A percentile compares a stretch with the other conserved stretches of the same genome.
Conservation (phyloP, 73 alveolate genomes). For the Paramecium tetraurelia region DNA sequence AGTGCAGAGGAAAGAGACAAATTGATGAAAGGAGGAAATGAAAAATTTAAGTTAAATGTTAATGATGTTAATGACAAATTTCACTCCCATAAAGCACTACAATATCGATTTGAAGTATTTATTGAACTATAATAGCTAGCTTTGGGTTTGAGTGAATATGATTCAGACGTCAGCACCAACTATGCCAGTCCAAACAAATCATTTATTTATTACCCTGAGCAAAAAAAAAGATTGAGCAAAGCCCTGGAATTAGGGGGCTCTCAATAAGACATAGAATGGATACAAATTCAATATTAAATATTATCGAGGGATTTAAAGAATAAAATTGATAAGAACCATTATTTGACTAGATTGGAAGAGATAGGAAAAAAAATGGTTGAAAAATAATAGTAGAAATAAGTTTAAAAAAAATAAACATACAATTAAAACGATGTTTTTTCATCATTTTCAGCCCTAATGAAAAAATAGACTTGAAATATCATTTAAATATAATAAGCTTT, state of each 20-base stretch:
- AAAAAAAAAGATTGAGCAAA: neutral
- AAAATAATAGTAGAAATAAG: neutral
- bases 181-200: constrained; percentile 16
- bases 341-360: neutral
- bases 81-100: neutral
- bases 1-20: neutral
- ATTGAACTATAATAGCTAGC: neutral
- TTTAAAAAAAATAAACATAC: neutral
- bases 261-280: neutral
- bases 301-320: neutral
- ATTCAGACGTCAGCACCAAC: neutral
- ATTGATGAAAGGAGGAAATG: neutral
- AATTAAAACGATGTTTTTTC: neutral
- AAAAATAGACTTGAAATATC: neutral
- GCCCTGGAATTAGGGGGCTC: neutral
- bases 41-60: neutral
- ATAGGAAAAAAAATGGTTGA: neutral
- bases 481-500: neutral
- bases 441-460: neutral
- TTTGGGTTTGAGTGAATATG: neutral
- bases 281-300: neutral
- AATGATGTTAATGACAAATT: neutral
- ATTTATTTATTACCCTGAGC: neutral
- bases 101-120: neutral
- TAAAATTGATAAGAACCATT: neutral